Conservation (phyloP, 306 rosid genomes). For the Comarum palustre region DNA sequence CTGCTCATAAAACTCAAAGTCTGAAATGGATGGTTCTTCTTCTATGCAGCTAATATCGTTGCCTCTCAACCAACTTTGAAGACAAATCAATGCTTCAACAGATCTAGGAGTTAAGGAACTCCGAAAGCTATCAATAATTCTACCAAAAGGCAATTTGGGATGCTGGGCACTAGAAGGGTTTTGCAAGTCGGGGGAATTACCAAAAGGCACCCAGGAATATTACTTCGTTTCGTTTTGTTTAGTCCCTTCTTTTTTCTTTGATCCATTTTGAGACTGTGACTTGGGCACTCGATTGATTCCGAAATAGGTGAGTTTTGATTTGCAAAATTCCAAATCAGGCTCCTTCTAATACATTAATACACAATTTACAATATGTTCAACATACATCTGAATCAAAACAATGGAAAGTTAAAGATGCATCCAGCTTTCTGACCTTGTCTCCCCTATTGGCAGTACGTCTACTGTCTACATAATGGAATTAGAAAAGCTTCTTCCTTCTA, state of each 20-base stretch:
- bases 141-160: background rate
- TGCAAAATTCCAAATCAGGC: background rate
- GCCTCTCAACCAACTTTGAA: no score
- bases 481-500: background rate
- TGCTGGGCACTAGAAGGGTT: constrained; percentile 22
- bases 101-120: no score
- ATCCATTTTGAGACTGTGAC: background rate
- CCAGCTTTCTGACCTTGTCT: background rate
- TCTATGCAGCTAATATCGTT: no score
- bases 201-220: background rate
- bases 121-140: no score
- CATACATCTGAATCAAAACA: background rate
- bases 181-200: constrained; percentile 13
- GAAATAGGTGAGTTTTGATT: background rate
- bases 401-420: background rate
- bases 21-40: no score
- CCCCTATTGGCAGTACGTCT: background rate
- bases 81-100: no score
- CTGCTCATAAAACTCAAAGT: no score
- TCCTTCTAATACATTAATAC: background rate
- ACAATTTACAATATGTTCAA: background rate
- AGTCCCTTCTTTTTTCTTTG: background rate
- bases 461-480: background rate
- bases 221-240: background rate
- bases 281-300: background rate